phyloP scores from a whole-genome alignment of 2,329 filamentous ascomycete genomes.

The Plenodomus lindquistii region DNA sequence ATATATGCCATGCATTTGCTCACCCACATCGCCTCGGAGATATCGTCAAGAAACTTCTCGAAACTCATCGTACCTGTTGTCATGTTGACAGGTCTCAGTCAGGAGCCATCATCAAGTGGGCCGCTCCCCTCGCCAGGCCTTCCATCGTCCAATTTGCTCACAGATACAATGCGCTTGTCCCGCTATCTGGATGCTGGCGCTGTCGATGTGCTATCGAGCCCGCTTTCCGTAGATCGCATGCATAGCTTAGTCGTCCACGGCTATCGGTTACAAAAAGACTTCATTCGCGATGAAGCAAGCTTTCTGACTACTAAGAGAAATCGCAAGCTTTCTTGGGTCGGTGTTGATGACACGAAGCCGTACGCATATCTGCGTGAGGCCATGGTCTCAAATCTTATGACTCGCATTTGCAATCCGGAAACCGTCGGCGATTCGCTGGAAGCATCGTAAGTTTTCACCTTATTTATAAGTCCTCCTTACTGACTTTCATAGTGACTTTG shows the following conservation, averaged over 20 bases:
- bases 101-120: constrained; percentile 30
- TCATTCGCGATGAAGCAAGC: constrained; percentile 71
- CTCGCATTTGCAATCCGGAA: constrained; percentile 77
- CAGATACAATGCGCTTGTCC: constrained; percentile 61
- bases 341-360: constrained; percentile 79
- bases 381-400: constrained; percentile 92
- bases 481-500: constrained; percentile 59
- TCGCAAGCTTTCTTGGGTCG: constrained; percentile 89
- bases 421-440: constrained; percentile 65
- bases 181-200: constrained; percentile 85
- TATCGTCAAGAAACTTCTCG: constrained; percentile 46
- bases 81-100: constrained; percentile 45
- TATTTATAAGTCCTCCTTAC: constrained; percentile 4
- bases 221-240: constrained; percentile 73
- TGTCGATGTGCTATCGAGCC: constrained; percentile 80
- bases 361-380: constrained; percentile 89
- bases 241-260: constrained; percentile 80
- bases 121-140: constrained; percentile 38
- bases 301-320: constrained; percentile 73
- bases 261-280: constrained; percentile 79
- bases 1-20: constrained; percentile 50
- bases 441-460: constrained; percentile 55
- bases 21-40: constrained; percentile 47
- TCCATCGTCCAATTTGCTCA: constrained; percentile 43
- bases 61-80: constrained; percentile 48